These are phyloP conservation scores for Xylaria sp. DNA, from an alignment of 2,329 filamentous ascomycete species.

Conservation along the genomic window DNA sequence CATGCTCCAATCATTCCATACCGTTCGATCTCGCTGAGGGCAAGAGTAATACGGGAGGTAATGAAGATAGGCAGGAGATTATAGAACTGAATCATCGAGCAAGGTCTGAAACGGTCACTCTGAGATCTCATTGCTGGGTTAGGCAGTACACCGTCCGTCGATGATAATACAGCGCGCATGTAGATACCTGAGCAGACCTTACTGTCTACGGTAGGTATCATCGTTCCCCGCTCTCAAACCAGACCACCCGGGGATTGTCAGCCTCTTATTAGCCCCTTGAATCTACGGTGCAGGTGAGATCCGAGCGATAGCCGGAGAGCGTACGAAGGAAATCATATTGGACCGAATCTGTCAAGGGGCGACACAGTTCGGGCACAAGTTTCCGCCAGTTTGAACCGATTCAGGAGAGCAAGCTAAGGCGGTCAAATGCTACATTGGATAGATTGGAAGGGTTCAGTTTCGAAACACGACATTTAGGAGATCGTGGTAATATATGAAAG, in stretches of 20 bases:
- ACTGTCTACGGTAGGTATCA: neutral
- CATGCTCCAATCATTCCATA: constrained; percentile 32
- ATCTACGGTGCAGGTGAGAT: constrained; percentile 3
- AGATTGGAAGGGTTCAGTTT: neutral
- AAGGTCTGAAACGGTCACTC: constrained; percentile 35
- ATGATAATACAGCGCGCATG: constrained; percentile 26
- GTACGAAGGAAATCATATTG: neutral
- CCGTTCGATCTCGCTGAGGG: constrained; percentile 6
- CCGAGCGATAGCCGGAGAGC: constrained; percentile 16
- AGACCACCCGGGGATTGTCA: constrained; percentile 3
- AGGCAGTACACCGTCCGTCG: constrained; percentile 30
- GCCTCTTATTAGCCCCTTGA: constrained; percentile 15
- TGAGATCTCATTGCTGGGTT: constrained; percentile 26
- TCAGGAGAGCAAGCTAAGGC: neutral
- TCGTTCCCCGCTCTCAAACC: neutral
- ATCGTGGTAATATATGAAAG: neutral
- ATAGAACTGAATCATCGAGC: constrained; percentile 22
- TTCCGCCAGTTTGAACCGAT: neutral
- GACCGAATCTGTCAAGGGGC: constrained; percentile 4
- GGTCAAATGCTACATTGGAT: no score
- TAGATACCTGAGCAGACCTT: neutral
- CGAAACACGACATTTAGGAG: neutral
- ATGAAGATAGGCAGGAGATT: constrained; percentile 23
- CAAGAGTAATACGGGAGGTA: constrained; percentile 12
- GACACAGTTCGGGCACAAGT: neutral